Percentiles rank a stretch among this genome's conserved stretches.
phyloP scores from a whole-genome alignment of 768 basidiomycete species.

The Calocybe gangraenosa region DNA sequence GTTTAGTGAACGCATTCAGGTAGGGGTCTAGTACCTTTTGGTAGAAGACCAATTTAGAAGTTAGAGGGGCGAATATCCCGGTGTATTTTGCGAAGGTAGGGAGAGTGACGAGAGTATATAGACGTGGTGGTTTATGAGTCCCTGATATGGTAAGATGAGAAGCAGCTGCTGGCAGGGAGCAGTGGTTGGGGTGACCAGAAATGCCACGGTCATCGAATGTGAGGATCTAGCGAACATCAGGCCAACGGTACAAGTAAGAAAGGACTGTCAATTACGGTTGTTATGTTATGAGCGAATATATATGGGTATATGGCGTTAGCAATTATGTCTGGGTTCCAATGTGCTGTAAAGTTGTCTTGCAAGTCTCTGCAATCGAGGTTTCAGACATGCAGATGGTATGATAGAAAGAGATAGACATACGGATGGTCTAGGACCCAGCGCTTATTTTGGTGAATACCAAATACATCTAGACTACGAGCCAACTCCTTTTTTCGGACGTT shows the following conservation, averaged over 20 bases:
- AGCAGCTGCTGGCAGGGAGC: conserved; percentile 58
- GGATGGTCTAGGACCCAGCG: conserved; percentile 66
- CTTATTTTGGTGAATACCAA: conserved; percentile 55
- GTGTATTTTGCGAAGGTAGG: conserved; percentile 58
- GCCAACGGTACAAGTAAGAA: conserved; percentile 1
- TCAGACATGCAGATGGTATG: neutral
- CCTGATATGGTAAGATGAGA: conserved; percentile 33
- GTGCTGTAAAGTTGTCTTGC: conserved; percentile 66
- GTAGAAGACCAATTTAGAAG: conserved; percentile 44
- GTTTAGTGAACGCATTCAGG: neutral
- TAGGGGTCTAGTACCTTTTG: conserved; percentile 5
- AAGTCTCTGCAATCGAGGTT: conserved; percentile 39
- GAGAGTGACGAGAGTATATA: conserved; percentile 61
- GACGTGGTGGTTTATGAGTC: conserved; percentile 24
- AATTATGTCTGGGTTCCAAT: conserved; percentile 62
- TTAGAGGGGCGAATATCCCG: conserved; percentile 45
- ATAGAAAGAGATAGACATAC: conserved; percentile 39
- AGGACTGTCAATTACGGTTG: conserved; percentile 44
- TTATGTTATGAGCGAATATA: conserved; percentile 54
- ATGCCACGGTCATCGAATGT: conserved; percentile 80
- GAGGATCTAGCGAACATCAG: conserved; percentile 53
- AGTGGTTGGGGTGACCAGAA: conserved; percentile 87
- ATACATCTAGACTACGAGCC: conserved; percentile 53
- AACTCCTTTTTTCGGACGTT: conserved; percentile 55
- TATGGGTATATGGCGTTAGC: conserved; percentile 56